A percentile compares a stretch with the other conserved stretches of the same genome.
phyloP scores from a whole-genome alignment of 345 rosid species.

The Syzygium aromaticum region DNA sequence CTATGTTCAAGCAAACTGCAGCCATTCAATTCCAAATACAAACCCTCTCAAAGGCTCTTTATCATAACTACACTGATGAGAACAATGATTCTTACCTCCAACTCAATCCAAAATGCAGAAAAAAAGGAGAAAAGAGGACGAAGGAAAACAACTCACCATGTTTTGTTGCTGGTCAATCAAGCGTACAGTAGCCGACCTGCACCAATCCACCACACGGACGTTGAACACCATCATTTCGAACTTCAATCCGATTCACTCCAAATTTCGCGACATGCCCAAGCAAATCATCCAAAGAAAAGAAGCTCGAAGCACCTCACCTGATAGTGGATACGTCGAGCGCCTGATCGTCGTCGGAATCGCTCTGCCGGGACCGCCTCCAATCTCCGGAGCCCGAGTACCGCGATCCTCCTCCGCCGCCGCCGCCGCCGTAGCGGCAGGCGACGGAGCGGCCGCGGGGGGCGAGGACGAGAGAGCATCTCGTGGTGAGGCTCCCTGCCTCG shows the following conservation, averaged over 20 bases:
- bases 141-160: slow-evolving; percentile 56
- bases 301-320: slow-evolving; percentile 23
- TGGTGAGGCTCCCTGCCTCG: slow-evolving; percentile 6
- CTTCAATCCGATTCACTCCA: neutral
- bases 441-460: slow-evolving; percentile 19
- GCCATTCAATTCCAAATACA: neutral
- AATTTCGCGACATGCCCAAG: neutral
- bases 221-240: neutral
- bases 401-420: slow-evolving; percentile 18
- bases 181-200: slow-evolving; percentile 74
- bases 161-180: slow-evolving; percentile 67
- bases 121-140: neutral
- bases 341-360: slow-evolving; percentile 38
- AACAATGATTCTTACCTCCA: neutral
- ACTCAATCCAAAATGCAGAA: neutral
- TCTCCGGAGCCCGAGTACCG: slow-evolving; percentile 23
- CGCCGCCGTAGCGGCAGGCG: slow-evolving; percentile 52
- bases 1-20: neutral
- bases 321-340: slow-evolving; percentile 58
- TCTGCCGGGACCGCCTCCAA: slow-evolving; percentile 31
- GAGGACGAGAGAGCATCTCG: slow-evolving; percentile 3
- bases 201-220: neutral
- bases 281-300: neutral
- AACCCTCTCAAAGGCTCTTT: neutral
- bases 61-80: neutral